These are phyloP conservation scores for Rhinocladiella similis DNA, from an alignment of 2,329 filamentous ascomycete genomes.

Conservation along the genomic window DNA sequence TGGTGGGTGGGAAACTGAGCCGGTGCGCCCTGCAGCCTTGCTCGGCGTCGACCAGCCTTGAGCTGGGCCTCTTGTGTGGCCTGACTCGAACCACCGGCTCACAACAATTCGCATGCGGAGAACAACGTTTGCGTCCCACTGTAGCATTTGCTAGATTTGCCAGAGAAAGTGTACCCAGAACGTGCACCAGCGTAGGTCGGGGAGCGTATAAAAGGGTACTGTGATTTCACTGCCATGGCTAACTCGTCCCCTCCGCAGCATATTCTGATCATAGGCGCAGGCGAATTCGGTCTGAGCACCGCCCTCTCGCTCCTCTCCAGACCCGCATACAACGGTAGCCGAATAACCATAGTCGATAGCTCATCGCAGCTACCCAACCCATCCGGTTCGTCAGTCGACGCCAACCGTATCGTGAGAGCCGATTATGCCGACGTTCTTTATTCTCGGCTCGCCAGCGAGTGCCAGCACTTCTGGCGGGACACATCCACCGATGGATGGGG, in stretches of 20 bases:
- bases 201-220: no score
- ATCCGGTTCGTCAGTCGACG: conserved; percentile 60
- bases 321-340: conserved; percentile 22
- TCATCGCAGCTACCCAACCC: conserved; percentile 56
- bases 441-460: conserved; percentile 68
- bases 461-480: conserved; percentile 51
- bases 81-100: no score
- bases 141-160: no score
- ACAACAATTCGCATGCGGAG: no score
- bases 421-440: conserved; percentile 85
- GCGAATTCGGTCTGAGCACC: conserved; percentile 66
- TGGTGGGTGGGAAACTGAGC: no score
- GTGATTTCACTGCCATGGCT: neutral
- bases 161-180: no score
- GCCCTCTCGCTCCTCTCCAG: conserved; percentile 70
- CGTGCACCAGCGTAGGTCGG: no score
- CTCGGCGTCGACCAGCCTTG: no score
- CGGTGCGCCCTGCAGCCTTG: no score
- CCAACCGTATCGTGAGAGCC: conserved; percentile 62
- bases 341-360: conserved; percentile 60
- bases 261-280: conserved; percentile 66
- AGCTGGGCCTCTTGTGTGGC: no score
- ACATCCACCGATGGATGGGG: conserved; percentile 37
- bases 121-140: no score
- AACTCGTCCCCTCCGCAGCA: conserved; percentile 12